Base-by-base conservation (phyloP, 768 basidiomycete species). In the Peribolospora baueri region DNA sequence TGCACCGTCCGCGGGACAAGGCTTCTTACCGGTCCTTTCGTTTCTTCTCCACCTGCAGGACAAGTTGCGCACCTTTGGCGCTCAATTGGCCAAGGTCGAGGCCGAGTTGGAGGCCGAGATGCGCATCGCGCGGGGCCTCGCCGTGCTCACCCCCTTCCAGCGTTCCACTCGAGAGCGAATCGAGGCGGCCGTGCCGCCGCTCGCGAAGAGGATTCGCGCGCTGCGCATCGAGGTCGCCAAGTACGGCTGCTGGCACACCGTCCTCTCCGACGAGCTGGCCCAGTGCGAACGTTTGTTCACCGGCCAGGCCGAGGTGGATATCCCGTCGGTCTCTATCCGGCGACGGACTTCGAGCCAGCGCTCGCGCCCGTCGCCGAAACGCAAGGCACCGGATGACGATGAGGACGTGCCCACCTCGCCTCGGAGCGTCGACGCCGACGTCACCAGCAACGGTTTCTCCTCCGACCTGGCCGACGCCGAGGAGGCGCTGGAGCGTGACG, bases 61-160 rank as follows among this genome's bases (percentile, higher is more conserved):
- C 40, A 80, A 80, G 63, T 73, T 91, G 38, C 67, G 68, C 42
- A 75, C 81, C 50, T 67, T 93, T 56, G 77, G 85, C 49, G 65
- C 69, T 13, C 73, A 71, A 56, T 75, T 86, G 54, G 65, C 69
- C 11, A 65, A 70, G 2, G 70, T 72, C 38, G 75, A 79, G 58
- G 64, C 72, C 2, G 73, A 76, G 57, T 77, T 91, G 36, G 77
- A 81, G 51, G 66, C 74, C 7, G 76, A 81, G 58, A 68, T 88
- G 65, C 78, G 80, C 13, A 70, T 81, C 47, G 76, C 81, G 25
- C 79, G 82, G 46, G 91, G 90, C 62, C 73, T 95, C 25, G 80
- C 80, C 2, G 76, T 82, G 47, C 72, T 95, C 45, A 81, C 84
- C 11, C 90, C 93, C 3, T 90, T 97, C 66, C 84, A 81, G 63